These are phyloP conservation scores for Juglanconis sp. DNA, from an alignment of 2,329 filamentous ascomycete genomes.

Conservation along the genomic window DNA sequence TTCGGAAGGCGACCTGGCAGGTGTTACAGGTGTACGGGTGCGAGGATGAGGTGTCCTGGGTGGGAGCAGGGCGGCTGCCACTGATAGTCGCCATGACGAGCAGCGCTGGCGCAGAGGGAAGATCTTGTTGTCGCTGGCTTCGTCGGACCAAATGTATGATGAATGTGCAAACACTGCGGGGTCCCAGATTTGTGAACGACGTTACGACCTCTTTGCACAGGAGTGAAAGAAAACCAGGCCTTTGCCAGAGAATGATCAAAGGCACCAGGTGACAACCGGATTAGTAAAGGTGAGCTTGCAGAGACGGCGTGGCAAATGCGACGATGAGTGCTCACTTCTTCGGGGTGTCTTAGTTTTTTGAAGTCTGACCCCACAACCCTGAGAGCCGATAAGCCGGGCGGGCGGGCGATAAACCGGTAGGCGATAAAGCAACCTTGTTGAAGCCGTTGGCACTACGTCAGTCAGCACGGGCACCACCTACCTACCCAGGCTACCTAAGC, in stretches of 20 bases:
- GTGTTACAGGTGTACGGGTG: conserved; percentile 98
- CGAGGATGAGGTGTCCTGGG: conserved; percentile 40
- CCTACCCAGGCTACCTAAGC: too few relatives aligned
- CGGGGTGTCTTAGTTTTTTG: neutral
- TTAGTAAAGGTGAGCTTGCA: conserved; percentile 10
- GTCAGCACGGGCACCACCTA: too few relatives aligned
- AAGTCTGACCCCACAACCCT: neutral
- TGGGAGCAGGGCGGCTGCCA: conserved; percentile 31
- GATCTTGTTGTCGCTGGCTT: too few relatives aligned
- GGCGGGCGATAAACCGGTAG: too few relatives aligned
- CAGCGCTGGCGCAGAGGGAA: neutral
- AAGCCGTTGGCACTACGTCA: too few relatives aligned
- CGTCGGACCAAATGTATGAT: too few relatives aligned
- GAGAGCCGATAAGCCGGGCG: neutral
- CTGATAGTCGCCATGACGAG: conserved; percentile 49
- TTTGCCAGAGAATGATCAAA: neutral
- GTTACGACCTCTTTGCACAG: neutral
- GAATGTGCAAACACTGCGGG: too few relatives aligned
- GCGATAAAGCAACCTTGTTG: too few relatives aligned
- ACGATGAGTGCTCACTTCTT: conserved; percentile 15
- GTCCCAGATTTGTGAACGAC: neutral
- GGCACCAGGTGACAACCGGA: neutral
- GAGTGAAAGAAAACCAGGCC: neutral
- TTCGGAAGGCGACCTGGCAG: conserved; percentile 93
- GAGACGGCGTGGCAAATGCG: neutral